Conservation (phyloP, 306 rosid genomes). For the Dalbergia oliveri region DNA sequence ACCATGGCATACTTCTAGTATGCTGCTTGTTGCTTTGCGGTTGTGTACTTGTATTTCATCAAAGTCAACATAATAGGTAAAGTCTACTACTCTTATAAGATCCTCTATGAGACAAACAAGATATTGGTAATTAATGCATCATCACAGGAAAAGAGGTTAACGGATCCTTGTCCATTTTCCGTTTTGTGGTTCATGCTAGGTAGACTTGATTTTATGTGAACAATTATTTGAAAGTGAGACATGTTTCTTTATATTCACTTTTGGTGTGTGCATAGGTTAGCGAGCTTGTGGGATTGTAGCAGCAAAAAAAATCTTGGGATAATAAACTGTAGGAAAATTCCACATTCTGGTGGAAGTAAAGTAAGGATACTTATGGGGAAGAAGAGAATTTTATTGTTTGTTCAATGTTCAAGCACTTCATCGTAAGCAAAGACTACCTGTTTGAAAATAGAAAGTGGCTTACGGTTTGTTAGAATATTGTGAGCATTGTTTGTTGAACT, state of each 20-base stretch:
- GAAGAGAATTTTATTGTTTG: constrained; percentile 27
- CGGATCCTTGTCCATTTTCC: constrained; percentile 32
- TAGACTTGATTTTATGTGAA: constrained; percentile 11
- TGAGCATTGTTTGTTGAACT: neutral
- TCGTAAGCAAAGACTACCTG: neutral
- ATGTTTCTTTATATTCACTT: constrained; percentile 33
- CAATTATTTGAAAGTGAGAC: constrained; percentile 39
- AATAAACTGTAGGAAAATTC: neutral
- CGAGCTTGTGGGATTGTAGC: constrained; percentile 7
- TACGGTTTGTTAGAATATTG: neutral
- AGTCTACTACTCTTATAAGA: constrained; percentile 7
- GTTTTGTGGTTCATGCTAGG: constrained; percentile 18
- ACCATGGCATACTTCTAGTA: constrained; percentile 25
- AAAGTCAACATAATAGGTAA: constrained; percentile 21
- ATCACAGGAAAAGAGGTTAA: constrained; percentile 44
- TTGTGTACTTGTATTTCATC: constrained; percentile 5
- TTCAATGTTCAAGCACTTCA: neutral
- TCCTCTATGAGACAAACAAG: neutral
- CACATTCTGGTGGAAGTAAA: constrained; percentile 10
- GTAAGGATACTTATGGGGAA: neutral
- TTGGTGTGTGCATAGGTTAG: neutral
- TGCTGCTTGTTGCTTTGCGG: neutral
- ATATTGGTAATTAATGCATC: constrained; percentile 20
- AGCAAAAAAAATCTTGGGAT: constrained; percentile 16
- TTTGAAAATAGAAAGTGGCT: neutral